Base-by-base conservation (phyloP, 495 filamentous ascomycete species). In the Mytilinidion resinicola region DNA sequence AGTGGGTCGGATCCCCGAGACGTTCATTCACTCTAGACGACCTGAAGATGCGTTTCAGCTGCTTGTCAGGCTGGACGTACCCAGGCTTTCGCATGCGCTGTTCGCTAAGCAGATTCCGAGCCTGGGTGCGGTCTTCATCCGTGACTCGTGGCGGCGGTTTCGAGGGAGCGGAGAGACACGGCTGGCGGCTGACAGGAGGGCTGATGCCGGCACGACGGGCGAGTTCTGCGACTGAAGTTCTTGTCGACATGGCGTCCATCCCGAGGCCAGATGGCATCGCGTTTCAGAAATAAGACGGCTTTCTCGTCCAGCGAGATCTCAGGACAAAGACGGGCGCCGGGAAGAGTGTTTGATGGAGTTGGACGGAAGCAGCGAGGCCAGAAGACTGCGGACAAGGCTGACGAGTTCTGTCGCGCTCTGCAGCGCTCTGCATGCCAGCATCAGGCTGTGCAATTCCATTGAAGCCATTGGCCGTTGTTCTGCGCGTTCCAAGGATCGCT, bases 1-100 rank as follows among this genome's bases (percentile, higher is more conserved):
- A 64, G 9, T 37, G 19, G 36, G 10, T 53, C 14, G 56, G 54
- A 21, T 64, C 56, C 36, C 56, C 56, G 7, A 60, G 61, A 51
- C 56, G 59, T 19, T 60, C 56, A 14, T 64, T 64, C 61, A 59
- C 61, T 47, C 56, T 64, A 0, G 61, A 59, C 3, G 50, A 55
- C 42, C 36, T 59, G 41, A 64, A 64, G 17, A 64, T 56, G 30
- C 52, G 47, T 55, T 58, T 63, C 46, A 64, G 33, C 52, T 60
- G 51, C 35, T 64, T 64, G 41, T 20, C 46, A 9, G 61, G 61
- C 20, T 64, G 56, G 17, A 36, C 17, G 46, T 56, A 64, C 5
- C 57, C 56, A 12, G 56, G 56, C 48, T 59, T 42, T 20, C 42
- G 55, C 5, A 34, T 17, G 37, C 61, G 39, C 20, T 59, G 61